Conservation (phyloP, 2,329 filamentous ascomycete species). For the Pseudogymnoascus sp. region DNA sequence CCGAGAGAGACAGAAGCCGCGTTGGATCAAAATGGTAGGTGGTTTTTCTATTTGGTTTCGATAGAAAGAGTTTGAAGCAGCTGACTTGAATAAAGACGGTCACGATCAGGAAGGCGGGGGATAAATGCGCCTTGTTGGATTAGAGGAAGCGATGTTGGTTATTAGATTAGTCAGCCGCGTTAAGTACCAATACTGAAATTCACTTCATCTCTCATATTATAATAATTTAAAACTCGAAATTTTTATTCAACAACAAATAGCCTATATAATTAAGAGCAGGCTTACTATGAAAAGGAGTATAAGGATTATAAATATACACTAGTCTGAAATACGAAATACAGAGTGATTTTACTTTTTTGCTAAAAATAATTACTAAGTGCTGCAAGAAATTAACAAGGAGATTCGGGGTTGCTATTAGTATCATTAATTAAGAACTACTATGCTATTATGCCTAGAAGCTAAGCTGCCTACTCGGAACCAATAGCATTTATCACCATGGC, state of each 20-base stretch:
- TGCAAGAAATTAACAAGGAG: too few relatives aligned
- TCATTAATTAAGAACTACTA: too few relatives aligned
- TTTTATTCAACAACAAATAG: background rate
- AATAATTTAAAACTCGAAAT: background rate
- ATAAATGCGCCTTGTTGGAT: background rate
- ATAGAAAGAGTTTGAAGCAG: background rate
- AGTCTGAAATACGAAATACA: too few relatives aligned
- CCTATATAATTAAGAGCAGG: background rate
- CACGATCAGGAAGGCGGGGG: background rate
- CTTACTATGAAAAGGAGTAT: too few relatives aligned
- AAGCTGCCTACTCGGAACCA: background rate
- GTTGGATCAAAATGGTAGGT: background rate
- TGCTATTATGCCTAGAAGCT: too few relatives aligned
- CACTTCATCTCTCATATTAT: background rate
- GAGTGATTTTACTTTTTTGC: too few relatives aligned
- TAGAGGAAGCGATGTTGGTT: background rate
- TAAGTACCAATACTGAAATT: background rate
- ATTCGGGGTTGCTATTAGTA: too few relatives aligned
- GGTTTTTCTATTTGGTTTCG: background rate
- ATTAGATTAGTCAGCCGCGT: background rate
- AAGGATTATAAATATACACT: too few relatives aligned
- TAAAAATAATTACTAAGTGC: too few relatives aligned
- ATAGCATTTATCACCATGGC: conserved; percentile 10
- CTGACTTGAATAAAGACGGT: background rate
- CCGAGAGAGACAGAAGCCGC: background rate